These are phyloP conservation scores for Acanthamoeba sp. DNA, from an alignment of 208 protist species.

Conservation along the genomic window DNA sequence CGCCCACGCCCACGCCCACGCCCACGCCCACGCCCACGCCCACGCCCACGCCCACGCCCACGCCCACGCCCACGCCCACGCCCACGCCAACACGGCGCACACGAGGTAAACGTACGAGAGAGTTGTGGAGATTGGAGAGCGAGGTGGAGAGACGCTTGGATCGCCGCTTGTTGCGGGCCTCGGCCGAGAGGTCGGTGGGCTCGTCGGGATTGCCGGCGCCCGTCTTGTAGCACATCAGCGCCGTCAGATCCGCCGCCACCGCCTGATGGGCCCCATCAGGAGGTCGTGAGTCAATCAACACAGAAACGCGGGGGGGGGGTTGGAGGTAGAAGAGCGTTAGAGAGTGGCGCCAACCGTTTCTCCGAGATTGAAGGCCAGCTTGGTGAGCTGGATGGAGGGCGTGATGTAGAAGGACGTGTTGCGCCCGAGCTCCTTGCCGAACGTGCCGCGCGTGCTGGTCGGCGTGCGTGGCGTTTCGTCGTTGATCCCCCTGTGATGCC, in stretches of 20 bases:
- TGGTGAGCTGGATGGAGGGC: slow-evolving; percentile 49
- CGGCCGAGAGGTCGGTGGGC: slow-evolving; percentile 53
- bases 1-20: not conserved
- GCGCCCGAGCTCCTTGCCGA: slow-evolving; percentile 9
- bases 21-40: not conserved
- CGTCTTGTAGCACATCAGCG: slow-evolving; percentile 65
- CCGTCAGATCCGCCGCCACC: slow-evolving; percentile 61
- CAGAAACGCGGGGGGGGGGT: too few relatives aligned
- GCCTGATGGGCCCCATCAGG: not conserved
- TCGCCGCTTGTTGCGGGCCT: slow-evolving; percentile 57
- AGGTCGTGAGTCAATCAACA: too few relatives aligned
- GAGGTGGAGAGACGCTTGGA: slow-evolving; percentile 63
- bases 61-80: not conserved
- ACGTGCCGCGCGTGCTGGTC: not conserved
- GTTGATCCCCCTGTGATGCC: not conserved
- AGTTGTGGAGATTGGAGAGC: slow-evolving; percentile 62
- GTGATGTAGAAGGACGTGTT: slow-evolving; percentile 69
- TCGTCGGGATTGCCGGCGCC: slow-evolving; percentile 66
- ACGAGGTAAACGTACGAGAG: slow-evolving; percentile 13
- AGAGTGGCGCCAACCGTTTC: not conserved
- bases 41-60: not conserved
- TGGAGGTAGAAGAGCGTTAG: not conserved
- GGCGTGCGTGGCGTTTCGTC: slow-evolving; percentile 30
- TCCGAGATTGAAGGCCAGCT: slow-evolving; percentile 69
- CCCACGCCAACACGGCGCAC: not conserved